Base-by-base conservation (phyloP, 2,329 filamentous ascomycete species). In the Meredithiella fracta region DNA sequence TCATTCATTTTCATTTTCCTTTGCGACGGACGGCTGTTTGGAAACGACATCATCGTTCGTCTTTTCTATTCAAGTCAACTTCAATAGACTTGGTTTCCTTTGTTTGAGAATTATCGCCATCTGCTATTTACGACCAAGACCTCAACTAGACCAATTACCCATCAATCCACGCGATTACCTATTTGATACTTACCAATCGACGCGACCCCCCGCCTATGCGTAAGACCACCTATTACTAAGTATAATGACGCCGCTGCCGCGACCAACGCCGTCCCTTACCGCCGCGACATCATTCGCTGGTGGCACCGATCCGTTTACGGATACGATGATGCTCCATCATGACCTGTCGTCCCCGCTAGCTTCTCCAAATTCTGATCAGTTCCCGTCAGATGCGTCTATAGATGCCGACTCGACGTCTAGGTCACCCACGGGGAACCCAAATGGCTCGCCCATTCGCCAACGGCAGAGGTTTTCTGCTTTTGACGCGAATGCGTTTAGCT, bases 401-500 rank as follows among this genome's bases (percentile, higher is more conserved):
- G 54, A 56, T 17, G 57, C 22, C 29, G 53, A 56, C 29, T 51
- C 49, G 17, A 51, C 25, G 26, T 51, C 49, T 15, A 15, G 11
- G 3, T 51, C 49, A 17, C 29, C 49, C 15, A 31, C 17, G 26
- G 29, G 23, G n/a, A 51, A 51, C 29, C 15, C 25, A 26, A 31
- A 37, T 15, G 29, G 20, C 17, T 17, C 53, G 6, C 67, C 67
- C 31, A 44, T 44, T 8, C 40, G 40, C 11, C n/a, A 9, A n/a
- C 73, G 75, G 60, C 79, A 90, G 61, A 83, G 89, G 61, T 92
- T 86, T 68, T 89, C 87, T 56, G 78, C 80, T 60, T 94, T 94
- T 66, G 88, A 95, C 67, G 79, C 80, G 51, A 82, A 91, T 53
- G 72, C 86, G 26, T 90, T 94, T 67, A 83, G 83, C 38, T 73